Base-by-base conservation (phyloP, 2,329 filamentous ascomycete species). In the Geoglossum cookeanum region DNA sequence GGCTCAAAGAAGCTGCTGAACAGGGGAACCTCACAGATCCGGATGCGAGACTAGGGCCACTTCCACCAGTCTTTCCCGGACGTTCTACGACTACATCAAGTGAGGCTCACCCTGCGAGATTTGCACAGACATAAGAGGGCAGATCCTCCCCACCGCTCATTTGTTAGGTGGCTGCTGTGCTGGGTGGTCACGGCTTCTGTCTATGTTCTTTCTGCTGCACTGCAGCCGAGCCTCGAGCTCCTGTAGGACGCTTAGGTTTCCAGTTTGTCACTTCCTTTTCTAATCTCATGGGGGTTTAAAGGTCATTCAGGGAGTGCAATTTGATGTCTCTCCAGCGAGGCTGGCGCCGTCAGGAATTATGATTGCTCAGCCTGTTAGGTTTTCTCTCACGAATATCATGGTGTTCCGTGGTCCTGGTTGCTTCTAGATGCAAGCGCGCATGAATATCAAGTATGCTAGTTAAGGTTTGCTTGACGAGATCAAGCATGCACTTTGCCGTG, bases 1-100 rank as follows among this genome's bases (percentile, higher is more conserved):
- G 82, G 78, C 71, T 86, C 59, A 86, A 86, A 68, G 80, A 82
- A 63, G 81, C 78, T 48, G 77, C 83, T 54, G 83, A 86, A 64
- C 74, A 77, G 4, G 82, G 81, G 27, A 48, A 11, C 33, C 44
- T 55, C 11, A 45, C 39, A 6, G 54, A 48, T 17, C n/a, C 54
- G 9, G 44, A 39, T 35, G 49, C 37, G 6, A 53, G 49, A 17
- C 15, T 53, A 17, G 49, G 49, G 33, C 30, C 49, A 4, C 30
- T 22, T 35, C 49, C 49, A 11, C 13, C 48, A 33, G 49, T 37
- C 30, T 37, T 37, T n/a, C 15, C 49, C 4, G 49, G 30, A 17
- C 30, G 33, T 53, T 22, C 49, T 17, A 33, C 48, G 48, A 30
- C 48, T 3, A 30, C 49, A 17, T 32, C 49, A 35, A 9, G 30